A percentile compares a stretch with the other conserved stretches of the same genome.
These are phyloP conservation scores for Phlegmacium glaucopus DNA, from an alignment of 768 basidiomycete species.

Conservation along the genomic window DNA sequence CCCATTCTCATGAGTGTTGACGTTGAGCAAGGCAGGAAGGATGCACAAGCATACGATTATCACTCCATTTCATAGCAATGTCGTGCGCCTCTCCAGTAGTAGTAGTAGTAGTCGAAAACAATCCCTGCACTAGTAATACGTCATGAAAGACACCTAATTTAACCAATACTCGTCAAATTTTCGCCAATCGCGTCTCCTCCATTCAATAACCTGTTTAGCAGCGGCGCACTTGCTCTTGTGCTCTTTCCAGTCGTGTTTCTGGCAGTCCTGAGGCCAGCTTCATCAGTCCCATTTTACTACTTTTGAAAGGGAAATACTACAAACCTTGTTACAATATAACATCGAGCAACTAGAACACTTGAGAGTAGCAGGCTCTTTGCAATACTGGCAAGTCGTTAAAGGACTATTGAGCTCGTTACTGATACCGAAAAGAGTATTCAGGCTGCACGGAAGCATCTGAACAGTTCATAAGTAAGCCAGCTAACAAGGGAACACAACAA, in stretches of 20 bases:
- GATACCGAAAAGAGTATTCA: slow-evolving; percentile 15
- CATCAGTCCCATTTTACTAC: not conserved
- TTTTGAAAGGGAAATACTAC: not conserved
- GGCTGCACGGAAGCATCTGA: slow-evolving; percentile 20
- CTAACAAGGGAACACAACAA: not conserved
- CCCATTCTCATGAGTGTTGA: slow-evolving; percentile 74
- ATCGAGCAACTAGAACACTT: slow-evolving; percentile 12
- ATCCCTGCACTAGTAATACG: too few species aligned
- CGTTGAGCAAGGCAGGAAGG: slow-evolving; percentile 58
- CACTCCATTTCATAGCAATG: not conserved
- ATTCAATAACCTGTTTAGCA: slow-evolving; percentile 18
- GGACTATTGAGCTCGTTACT: slow-evolving; percentile 9
- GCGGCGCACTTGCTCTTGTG: slow-evolving; percentile 25
- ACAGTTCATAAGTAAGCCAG: not conserved
- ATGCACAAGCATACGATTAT: slow-evolving; percentile 39
- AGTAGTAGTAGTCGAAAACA: too few species aligned
- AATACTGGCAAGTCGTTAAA: slow-evolving; percentile 7
- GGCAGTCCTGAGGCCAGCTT: slow-evolving; percentile 15
- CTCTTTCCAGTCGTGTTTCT: slow-evolving; percentile 17
- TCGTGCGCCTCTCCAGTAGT: too few species aligned
- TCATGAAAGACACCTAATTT: too few species aligned
- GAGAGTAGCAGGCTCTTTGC: slow-evolving; percentile 10
- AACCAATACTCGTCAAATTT: slow-evolving; percentile 14
- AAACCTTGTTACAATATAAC: slow-evolving; percentile 24
- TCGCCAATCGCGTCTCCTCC: slow-evolving; percentile 23